These are phyloP conservation scores for Leccinum olivaceopallidum DNA, from an alignment of 768 basidiomycete species.

Conservation along the genomic window DNA sequence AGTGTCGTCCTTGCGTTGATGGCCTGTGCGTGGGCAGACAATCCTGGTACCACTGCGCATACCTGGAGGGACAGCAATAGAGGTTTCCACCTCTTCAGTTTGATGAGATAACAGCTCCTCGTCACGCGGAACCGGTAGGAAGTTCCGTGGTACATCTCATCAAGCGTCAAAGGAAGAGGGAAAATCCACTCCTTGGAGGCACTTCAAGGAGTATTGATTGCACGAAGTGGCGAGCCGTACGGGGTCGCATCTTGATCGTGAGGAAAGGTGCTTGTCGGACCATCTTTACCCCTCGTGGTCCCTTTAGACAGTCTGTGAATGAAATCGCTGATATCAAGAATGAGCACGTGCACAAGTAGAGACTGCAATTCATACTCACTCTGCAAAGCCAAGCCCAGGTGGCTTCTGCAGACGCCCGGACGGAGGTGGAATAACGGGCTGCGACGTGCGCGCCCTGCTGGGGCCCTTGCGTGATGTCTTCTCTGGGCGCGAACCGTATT, in stretches of 20 bases:
- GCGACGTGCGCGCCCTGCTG: conserved; percentile 19
- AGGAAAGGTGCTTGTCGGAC: conserved; percentile 1
- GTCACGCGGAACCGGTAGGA: conserved; percentile 60
- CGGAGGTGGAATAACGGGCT: conserved; percentile 32
- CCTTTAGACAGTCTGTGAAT: conserved; percentile 29
- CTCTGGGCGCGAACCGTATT: conserved; percentile 11
- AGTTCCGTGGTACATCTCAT: conserved; percentile 60
- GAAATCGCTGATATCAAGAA: conserved; percentile 27
- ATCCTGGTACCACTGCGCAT: conserved; percentile 62
- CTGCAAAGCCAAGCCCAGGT: conserved; percentile 26
- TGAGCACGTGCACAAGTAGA: conserved; percentile 8
- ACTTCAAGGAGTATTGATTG: conserved; percentile 41
- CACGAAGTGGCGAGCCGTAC: conserved; percentile 41
- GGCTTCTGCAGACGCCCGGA: conserved; percentile 25
- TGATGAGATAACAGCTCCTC: conserved; percentile 49
- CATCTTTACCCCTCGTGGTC: conserved; percentile 7
- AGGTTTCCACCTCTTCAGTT: conserved; percentile 55
- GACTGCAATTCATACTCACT: conserved; percentile 22
- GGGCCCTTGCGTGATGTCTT: conserved; percentile 15
- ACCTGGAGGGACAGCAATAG: conserved; percentile 61
- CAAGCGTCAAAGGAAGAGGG: conserved; percentile 57
- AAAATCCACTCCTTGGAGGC: conserved; percentile 65
- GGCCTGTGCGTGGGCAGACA: conserved; percentile 62
- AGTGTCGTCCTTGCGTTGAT: conserved; percentile 55
- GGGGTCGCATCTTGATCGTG: conserved; percentile 18